These are phyloP conservation scores for Persicaria maculosa DNA, from an alignment of 148 eudicot genomes.

Conservation along the genomic window DNA sequence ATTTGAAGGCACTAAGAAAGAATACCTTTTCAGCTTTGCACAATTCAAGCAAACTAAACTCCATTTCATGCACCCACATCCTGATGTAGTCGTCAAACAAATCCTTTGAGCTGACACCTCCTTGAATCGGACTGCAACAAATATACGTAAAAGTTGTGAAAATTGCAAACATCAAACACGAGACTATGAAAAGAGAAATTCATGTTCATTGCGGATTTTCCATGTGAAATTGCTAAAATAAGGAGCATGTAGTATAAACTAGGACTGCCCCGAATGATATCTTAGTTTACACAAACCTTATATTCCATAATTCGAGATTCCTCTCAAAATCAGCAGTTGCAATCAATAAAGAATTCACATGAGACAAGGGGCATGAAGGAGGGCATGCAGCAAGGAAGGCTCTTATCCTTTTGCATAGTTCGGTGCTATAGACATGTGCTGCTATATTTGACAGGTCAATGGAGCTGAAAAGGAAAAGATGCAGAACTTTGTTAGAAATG, in stretches of 20 bases:
- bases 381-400: conserved; percentile 72
- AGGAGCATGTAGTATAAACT: not conserved
- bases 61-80: conserved; percentile 87
- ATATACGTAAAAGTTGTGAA: not conserved
- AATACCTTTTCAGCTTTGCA: conserved; percentile 84
- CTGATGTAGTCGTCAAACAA: conserved; percentile 66
- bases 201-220: not conserved
- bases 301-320: conserved; percentile 62
- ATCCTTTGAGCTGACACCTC: conserved; percentile 62
- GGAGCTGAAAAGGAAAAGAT: conserved; percentile 41
- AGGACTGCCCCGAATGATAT: no score
- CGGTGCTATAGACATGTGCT: conserved; percentile 62
- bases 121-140: conserved; percentile 46
- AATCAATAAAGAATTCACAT: conserved; percentile 70
- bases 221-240: not conserved
- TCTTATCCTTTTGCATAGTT: conserved; percentile 58
- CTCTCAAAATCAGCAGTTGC: conserved; percentile 81
- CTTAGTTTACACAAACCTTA: conserved; percentile 44
- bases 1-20: not conserved
- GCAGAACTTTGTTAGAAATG: not conserved
- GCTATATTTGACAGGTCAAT: conserved; percentile 74
- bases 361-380: conserved; percentile 66
- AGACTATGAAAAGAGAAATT: not conserved
- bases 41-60: conserved; percentile 57
- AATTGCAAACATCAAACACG: not conserved